Conservation (phyloP, 2,329 filamentous ascomycete species). For the Talaromyces sp. region DNA sequence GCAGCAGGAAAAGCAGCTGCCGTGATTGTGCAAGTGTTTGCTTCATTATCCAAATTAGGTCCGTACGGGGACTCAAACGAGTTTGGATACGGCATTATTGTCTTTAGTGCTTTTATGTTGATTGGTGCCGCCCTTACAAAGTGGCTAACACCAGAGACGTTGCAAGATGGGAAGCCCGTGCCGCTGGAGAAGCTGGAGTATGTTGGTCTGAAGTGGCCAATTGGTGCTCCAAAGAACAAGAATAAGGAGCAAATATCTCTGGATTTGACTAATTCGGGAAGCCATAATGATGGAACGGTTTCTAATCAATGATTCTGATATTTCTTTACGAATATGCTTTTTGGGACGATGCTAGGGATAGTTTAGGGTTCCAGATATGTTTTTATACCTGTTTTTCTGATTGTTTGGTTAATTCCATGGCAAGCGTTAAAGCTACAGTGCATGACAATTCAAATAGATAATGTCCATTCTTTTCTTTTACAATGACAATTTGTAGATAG, state of each 20-base stretch:
- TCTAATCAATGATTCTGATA: neutral
- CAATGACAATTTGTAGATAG: neutral
- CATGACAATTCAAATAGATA: neutral
- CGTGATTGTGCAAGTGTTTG: constrained; percentile 31
- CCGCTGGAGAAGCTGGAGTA: constrained; percentile 21
- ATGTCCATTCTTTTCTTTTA: neutral
- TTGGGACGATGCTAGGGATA: neutral
- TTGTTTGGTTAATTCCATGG: neutral
- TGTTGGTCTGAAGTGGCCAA: constrained; percentile 21
- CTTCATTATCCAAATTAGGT: constrained; percentile 4
- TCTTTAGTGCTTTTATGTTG: constrained; percentile 21
- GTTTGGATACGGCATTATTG: constrained; percentile 19
- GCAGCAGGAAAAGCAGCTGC: constrained; percentile 59
- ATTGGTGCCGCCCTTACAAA: constrained; percentile 18
- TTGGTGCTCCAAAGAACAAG: neutral
- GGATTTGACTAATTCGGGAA: neutral
- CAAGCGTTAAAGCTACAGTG: neutral
- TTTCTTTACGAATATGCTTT: too few species aligned
- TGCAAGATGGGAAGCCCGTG: constrained; percentile 16
- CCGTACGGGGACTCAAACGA: constrained; percentile 2
- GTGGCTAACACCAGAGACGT: constrained; percentile 19
- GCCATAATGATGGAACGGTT: neutral
- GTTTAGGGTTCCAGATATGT: neutral
- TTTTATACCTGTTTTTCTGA: neutral
- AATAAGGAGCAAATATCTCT: neutral